Conservation (phyloP, 1,139 yeast genomes). For the Pichia inconspicua region DNA sequence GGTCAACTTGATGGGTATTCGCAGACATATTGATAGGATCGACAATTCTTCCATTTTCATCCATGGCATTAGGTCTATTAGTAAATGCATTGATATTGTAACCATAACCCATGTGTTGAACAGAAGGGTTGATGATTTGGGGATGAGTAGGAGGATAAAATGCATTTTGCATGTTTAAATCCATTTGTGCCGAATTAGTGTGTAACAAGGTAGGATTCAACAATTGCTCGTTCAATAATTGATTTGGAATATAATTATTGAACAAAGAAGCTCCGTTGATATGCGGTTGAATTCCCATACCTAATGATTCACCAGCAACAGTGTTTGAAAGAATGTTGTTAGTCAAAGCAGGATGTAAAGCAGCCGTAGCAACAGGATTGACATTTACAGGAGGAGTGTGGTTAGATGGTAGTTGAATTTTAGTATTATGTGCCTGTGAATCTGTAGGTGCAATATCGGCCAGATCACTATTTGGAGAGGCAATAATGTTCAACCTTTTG, state of each 20-base stretch:
- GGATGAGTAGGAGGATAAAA: slow-evolving; percentile 1
- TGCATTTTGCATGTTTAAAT: slow-evolving; percentile 5
- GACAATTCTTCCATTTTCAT: background rate
- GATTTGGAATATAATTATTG: slow-evolving; percentile 9
- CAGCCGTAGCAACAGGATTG: background rate
- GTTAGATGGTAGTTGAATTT: background rate
- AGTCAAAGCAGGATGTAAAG: slow-evolving; percentile 19
- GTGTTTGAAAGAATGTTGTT: slow-evolving; percentile 21
- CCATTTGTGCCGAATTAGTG: slow-evolving; percentile 4
- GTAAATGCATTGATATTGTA: background rate
- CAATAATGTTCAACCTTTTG: slow-evolving; percentile 21
- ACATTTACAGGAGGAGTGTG: background rate
- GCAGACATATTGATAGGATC: background rate
- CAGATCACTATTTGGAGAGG: slow-evolving; percentile 14
- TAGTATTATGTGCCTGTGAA: slow-evolving; percentile 1
- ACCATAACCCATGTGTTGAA: background rate
- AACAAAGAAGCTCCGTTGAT: slow-evolving; percentile 4
- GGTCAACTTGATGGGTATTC: slow-evolving; percentile 1
- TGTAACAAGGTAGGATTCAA: slow-evolving; percentile 7
- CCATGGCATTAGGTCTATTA: background rate
- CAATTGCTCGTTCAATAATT: slow-evolving; percentile 9
- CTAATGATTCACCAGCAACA: slow-evolving; percentile 21
- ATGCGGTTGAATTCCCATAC: slow-evolving; percentile 20
- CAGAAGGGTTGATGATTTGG: background rate
- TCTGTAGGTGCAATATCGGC: slow-evolving; percentile 10